These are phyloP conservation scores for Kuraishia molischiana DNA, from an alignment of 805 yeast genomes.

Conservation along the genomic window DNA sequence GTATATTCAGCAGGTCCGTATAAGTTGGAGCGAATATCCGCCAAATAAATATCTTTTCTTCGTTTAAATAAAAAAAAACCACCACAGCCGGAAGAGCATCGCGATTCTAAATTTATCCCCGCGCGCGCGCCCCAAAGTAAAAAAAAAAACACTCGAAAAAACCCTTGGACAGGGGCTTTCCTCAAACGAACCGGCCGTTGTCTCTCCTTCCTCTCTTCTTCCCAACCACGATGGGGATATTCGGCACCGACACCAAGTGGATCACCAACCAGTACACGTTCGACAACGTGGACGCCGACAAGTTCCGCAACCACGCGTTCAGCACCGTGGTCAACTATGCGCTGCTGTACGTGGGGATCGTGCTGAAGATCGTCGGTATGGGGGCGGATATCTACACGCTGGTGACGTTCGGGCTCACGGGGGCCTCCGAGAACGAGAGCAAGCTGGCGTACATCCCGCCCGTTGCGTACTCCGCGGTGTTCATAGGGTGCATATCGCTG, in stretches of 20 bases:
- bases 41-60: too few relatives aligned
- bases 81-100: too few relatives aligned
- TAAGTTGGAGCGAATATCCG: too few relatives aligned
- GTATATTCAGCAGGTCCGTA: too few relatives aligned
- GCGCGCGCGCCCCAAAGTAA: too few relatives aligned
- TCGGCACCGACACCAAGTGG: conserved; percentile 2
- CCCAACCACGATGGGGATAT: conserved; percentile 4
- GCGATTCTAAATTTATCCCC: too few relatives aligned
- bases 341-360: conserved; percentile 25
- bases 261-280: conserved; percentile 22
- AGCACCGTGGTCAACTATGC: conserved; percentile 34
- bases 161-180: too few relatives aligned
- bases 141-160: too few relatives aligned
- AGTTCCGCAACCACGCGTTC: conserved; percentile 33
- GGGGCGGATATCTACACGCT: conserved; percentile 76
- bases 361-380: conserved; percentile 43
- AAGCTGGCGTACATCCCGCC: conserved; percentile 24
- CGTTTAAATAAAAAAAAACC: too few relatives aligned
- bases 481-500: conserved; percentile 61
- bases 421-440: conserved; percentile 48
- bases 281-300: conserved; percentile 35
- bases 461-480: conserved; percentile 18
- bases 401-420: conserved; percentile 55
- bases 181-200: too few relatives aligned
- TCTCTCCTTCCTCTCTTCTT: too few relatives aligned